Evolutionary conservation across 129 eudicot genomes (phyloP).

Genomic region (Centaurea solstitialis): DNA sequence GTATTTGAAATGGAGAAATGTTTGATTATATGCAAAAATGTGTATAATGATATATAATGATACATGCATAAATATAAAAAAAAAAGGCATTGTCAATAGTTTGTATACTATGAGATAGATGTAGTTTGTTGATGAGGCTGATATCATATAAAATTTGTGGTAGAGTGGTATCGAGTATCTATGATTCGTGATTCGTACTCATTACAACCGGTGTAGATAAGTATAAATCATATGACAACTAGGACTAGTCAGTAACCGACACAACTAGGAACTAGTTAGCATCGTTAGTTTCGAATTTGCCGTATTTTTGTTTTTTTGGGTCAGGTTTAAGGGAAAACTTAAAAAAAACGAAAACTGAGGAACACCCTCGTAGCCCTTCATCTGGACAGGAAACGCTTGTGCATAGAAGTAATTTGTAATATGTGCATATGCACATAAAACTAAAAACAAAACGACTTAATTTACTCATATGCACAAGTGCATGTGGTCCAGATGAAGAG

Average conservation of each 20-base stretch:
- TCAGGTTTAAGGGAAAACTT: too few relatives aligned
- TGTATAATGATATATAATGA: conserved; percentile 12
- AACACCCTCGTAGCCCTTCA: too few relatives aligned
- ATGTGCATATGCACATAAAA: too few relatives aligned
- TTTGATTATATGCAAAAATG: background rate
- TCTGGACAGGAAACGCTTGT: too few relatives aligned
- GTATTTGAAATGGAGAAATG: background rate
- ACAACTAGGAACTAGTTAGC: background rate
- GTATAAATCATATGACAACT: background rate
- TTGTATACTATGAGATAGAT: conserved; percentile 15
- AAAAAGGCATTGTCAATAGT: conserved; percentile 20
- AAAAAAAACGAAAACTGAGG: too few relatives aligned
- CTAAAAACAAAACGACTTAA: too few relatives aligned
- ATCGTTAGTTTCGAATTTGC: background rate
- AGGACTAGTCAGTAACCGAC: background rate
- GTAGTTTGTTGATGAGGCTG: background rate
- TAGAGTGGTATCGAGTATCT: background rate
- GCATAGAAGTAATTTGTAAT: too few relatives aligned
- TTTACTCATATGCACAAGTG: too few relatives aligned
- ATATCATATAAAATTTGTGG: background rate
- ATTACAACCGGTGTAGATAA: background rate
- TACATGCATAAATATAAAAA: conserved; percentile 12
- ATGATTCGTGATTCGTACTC: background rate
- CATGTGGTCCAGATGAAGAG: too few relatives aligned
- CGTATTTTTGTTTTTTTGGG: background rate